A percentile compares a stretch with the other conserved stretches of the same genome.
Evolutionary conservation across 2,329 filamentous ascomycete genomes (phyloP).

Genomic region (Sporothrix brasiliensis): DNA sequence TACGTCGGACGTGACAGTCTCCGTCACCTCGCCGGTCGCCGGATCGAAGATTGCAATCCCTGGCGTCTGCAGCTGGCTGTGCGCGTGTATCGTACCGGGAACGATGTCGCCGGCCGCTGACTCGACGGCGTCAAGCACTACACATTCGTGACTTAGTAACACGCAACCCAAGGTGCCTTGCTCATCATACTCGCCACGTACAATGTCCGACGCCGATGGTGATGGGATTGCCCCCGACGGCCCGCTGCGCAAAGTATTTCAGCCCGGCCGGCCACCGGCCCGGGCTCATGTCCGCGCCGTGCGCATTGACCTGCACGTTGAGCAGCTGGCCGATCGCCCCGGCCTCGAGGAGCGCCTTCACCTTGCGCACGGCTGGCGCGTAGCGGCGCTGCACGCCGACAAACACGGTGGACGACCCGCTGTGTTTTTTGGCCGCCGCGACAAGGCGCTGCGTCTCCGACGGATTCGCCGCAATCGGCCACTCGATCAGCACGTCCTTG

Average conservation of each 20-base stretch:
- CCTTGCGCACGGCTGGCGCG: background rate
- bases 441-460: constrained; percentile 49
- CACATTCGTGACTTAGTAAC: no score
- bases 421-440: background rate
- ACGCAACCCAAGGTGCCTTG: no score
- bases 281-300: constrained; percentile 35
- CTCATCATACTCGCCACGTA: constrained; percentile 32
- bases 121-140: background rate
- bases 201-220: constrained; percentile 50
- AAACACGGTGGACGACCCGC: background rate
- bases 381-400: background rate
- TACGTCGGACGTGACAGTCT: background rate
- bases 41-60: background rate
- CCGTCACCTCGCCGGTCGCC: background rate
- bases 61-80: background rate
- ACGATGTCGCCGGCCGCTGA: background rate
- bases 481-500: constrained; percentile 60
- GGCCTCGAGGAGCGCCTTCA: background rate
- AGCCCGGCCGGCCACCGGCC: constrained; percentile 43
- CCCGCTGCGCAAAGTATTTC: constrained; percentile 53
- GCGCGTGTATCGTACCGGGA: background rate
- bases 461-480: constrained; percentile 56
- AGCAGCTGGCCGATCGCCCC: background rate
- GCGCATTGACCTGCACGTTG: background rate
- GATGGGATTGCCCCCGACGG: constrained; percentile 51